A percentile compares a stretch with the other conserved stretches of the same genome.
Evolutionary conservation across 2,329 filamentous ascomycete genomes (phyloP).

Genomic region (Exophiala spinifera): DNA sequence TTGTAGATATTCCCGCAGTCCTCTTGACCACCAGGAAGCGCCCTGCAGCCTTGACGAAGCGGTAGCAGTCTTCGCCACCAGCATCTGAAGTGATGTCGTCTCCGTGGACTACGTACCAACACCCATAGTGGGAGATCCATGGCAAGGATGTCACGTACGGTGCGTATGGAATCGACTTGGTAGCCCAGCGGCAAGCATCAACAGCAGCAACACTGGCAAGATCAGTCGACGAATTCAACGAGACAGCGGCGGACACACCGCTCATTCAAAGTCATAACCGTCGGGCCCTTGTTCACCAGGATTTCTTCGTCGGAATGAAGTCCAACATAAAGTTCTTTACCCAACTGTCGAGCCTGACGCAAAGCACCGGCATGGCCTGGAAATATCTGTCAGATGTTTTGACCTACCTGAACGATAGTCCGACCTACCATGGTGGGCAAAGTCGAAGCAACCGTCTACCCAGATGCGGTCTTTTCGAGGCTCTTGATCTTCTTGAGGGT

Average conservation of each 20-base stretch:
- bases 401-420: constrained; percentile 15
- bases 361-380: constrained; percentile 92
- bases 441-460: constrained; percentile 99
- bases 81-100: constrained; percentile 97
- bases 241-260: constrained; percentile 48
- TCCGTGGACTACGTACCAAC: constrained; percentile 91
- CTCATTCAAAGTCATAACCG: constrained; percentile 92
- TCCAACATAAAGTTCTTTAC: constrained; percentile 82
- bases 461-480: constrained; percentile 74
- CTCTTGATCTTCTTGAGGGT: constrained; percentile 57
- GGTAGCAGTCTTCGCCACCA: constrained; percentile 92
- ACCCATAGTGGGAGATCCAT: constrained; percentile 95
- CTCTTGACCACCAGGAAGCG: constrained; percentile 96
- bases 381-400: constrained; percentile 2
- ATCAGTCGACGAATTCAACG: constrained; percentile 26
- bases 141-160: constrained; percentile 92
- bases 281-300: constrained; percentile 93
- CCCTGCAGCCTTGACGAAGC: constrained; percentile 90
- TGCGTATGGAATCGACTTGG: constrained; percentile 74
- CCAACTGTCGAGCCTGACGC: constrained; percentile 89
- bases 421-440: constrained; percentile 83
- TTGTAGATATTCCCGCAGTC: constrained; percentile 94
- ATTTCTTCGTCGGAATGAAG: constrained; percentile 96
- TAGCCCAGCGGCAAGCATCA: constrained; percentile 93
- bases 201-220: constrained; percentile 71